These are phyloP conservation scores for Amniculicola lignicola DNA, from an alignment of 495 filamentous ascomycete species.

Conservation along the genomic window DNA sequence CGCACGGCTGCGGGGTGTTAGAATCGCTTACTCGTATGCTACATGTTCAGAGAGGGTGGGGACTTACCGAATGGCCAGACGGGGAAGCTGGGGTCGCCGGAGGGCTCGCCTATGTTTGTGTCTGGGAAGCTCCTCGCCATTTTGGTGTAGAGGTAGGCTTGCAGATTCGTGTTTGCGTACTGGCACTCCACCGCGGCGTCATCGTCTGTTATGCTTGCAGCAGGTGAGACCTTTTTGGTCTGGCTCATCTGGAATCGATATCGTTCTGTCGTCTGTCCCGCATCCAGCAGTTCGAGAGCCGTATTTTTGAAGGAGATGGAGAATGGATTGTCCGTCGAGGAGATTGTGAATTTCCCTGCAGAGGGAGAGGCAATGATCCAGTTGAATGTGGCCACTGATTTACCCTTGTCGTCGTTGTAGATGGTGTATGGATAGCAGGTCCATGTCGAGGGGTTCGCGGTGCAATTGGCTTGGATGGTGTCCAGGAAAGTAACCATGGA, in stretches of 20 bases:
- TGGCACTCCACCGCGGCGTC: slow-evolving; percentile 44
- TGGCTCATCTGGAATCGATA: slow-evolving; percentile 50
- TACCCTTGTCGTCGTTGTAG: slow-evolving; percentile 41
- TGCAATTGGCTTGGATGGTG: slow-evolving; percentile 50
- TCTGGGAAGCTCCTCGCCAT: slow-evolving; percentile 44
- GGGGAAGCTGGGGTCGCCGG: slow-evolving; percentile 19
- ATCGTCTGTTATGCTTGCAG: slow-evolving; percentile 37
- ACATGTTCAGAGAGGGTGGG: not conserved
- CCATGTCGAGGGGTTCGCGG: slow-evolving; percentile 50
- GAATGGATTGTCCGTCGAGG: slow-evolving; percentile 51
- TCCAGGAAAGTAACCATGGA: slow-evolving; percentile 54
- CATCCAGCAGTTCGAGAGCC: slow-evolving; percentile 41
- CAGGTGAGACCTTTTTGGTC: slow-evolving; percentile 47
- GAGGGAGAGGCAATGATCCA: slow-evolving; percentile 51
- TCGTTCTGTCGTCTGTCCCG: slow-evolving; percentile 44
- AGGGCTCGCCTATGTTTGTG: slow-evolving; percentile 11
- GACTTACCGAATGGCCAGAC: slow-evolving; percentile 30
- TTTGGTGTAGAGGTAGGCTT: slow-evolving; percentile 54
- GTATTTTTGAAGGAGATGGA: slow-evolving; percentile 46
- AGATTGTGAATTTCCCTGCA: slow-evolving; percentile 42
- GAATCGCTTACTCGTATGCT: not conserved
- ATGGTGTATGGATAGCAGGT: slow-evolving; percentile 54
- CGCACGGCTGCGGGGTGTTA: slow-evolving; percentile 42
- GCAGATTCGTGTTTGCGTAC: slow-evolving; percentile 51
- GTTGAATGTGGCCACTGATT: slow-evolving; percentile 49